Evolutionary conservation across 2,329 filamentous ascomycete species (phyloP).

Genomic region (Aspergillus ochraceus): DNA sequence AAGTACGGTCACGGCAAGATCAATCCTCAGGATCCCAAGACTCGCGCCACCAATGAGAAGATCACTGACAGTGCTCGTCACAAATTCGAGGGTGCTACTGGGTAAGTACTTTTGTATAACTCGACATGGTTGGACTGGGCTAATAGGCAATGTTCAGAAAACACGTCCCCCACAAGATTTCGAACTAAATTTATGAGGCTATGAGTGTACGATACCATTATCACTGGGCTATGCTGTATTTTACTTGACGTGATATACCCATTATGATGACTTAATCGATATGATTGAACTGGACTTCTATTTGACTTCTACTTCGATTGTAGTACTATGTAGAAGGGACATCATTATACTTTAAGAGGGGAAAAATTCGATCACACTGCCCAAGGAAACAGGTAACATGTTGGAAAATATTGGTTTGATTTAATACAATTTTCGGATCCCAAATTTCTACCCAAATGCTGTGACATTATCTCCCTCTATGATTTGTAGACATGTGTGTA

Average conservation of each 20-base stretch:
- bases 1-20: slow-evolving; percentile 50
- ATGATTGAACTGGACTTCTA: background rate
- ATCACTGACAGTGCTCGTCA: slow-evolving; percentile 52
- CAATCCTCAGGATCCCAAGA: slow-evolving; percentile 33
- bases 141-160: background rate
- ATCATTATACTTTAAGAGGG: too few species aligned
- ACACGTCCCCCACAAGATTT: background rate
- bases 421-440: too few species aligned
- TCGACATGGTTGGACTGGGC: too few species aligned
- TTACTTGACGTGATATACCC: background rate
- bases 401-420: too few species aligned
- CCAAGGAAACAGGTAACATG: too few species aligned
- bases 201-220: background rate
- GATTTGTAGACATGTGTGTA: too few species aligned
- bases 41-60: slow-evolving; percentile 48
- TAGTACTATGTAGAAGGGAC: too few species aligned
- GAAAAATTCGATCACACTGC: too few species aligned
- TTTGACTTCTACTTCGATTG: background rate
- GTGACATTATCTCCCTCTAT: too few species aligned
- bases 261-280: background rate
- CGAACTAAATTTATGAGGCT: background rate
- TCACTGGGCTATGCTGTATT: too few species aligned
- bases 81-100: slow-evolving; percentile 53
- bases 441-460: too few species aligned
- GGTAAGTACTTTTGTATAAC: slow-evolving; percentile 27